Evolutionary conservation across 2,329 filamentous ascomycete genomes (phyloP).

Genomic region (Ramularia endophylla): DNA sequence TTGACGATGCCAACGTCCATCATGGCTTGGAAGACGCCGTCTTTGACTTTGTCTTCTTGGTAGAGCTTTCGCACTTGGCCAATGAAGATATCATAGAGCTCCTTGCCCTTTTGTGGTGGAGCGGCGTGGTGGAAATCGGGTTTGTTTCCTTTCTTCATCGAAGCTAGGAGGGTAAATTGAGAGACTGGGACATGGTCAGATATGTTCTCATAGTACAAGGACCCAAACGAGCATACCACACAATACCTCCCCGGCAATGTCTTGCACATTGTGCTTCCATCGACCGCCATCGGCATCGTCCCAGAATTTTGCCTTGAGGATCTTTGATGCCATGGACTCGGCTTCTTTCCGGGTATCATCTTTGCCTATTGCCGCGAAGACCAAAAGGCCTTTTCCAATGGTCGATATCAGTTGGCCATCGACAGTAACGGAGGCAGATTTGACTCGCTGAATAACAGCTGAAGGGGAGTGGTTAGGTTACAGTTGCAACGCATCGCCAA

Average conservation of each 20-base stretch:
- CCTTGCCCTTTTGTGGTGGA: slow-evolving; percentile 68
- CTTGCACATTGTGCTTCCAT: slow-evolving; percentile 88
- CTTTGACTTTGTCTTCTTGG: slow-evolving; percentile 68
- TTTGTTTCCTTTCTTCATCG: slow-evolving; percentile 92
- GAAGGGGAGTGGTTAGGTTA: slow-evolving; percentile 7
- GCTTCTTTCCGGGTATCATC: slow-evolving; percentile 87
- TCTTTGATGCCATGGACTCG: slow-evolving; percentile 74
- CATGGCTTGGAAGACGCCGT: slow-evolving; percentile 98
- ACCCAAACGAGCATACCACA: slow-evolving; percentile 59
- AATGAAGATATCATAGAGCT: slow-evolving; percentile 79
- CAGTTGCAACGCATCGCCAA: too few species aligned
- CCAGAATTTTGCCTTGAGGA: slow-evolving; percentile 88
- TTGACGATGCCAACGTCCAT: slow-evolving; percentile 96
- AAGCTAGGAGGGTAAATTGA: slow-evolving; percentile 89
- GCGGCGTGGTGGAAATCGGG: slow-evolving; percentile 92
- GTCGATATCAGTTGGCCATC: slow-evolving; percentile 84
- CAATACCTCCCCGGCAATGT: slow-evolving; percentile 87
- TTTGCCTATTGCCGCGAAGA: slow-evolving; percentile 85
- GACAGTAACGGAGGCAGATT: slow-evolving; percentile 92
- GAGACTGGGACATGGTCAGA: slow-evolving; percentile 57
- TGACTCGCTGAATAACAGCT: slow-evolving; percentile 91
- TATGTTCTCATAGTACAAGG: not conserved
- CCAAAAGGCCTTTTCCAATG: slow-evolving; percentile 83
- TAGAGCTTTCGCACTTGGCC: slow-evolving; percentile 69
- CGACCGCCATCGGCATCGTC: slow-evolving; percentile 71